Evolutionary conservation across 345 rosid species (phyloP), one percentile per base, ranked within the genome.

Genomic region (Gossypioides kirkii): DNA sequence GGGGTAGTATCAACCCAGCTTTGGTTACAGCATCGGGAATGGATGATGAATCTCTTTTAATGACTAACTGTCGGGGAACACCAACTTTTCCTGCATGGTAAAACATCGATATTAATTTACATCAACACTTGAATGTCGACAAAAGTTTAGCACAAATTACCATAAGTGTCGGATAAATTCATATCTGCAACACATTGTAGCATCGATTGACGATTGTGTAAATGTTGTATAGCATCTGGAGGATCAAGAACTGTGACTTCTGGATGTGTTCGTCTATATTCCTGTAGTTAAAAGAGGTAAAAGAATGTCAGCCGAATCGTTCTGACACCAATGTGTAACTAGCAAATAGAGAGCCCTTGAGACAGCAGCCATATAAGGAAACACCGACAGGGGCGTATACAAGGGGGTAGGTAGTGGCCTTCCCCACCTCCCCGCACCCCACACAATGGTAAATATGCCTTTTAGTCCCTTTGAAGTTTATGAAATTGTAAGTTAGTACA

Each of bases 181-280:
- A 90, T 87, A 60, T 88, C 88, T 73, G 91, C 96, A 61, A 90
- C 96, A 77, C 90, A 88, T 80, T 88, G 92, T 25, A 90, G 88
- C 96, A 90, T 90, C 14, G 88, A 90, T 70, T 90, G 92, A 64
- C 92, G 96, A 77, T 86, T 87, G 70, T 74, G 90, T 49, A 90
- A 73, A 83, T 87, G 92, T 67, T 87, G 91, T 80, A 90, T 90
- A 22, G 92, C 92, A 85, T 87, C 91, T 18, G 91, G 96, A 61
- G 96, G 96, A 80, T 90, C 92, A 52, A 90, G 96, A 79, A 90
- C 92, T 38, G 96, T 86, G 76, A 90, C 96, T 80, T 87, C 96
- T 20, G 92, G 96, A 80, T 90, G 91, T 61, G 87, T 77, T 68
- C 20, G 79, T 73, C 92, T 66, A 74, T 88, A 90, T 22, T 88